phyloP scores from a whole-genome alignment of 768 basidiomycete species.

The Scleroderma bovista region DNA sequence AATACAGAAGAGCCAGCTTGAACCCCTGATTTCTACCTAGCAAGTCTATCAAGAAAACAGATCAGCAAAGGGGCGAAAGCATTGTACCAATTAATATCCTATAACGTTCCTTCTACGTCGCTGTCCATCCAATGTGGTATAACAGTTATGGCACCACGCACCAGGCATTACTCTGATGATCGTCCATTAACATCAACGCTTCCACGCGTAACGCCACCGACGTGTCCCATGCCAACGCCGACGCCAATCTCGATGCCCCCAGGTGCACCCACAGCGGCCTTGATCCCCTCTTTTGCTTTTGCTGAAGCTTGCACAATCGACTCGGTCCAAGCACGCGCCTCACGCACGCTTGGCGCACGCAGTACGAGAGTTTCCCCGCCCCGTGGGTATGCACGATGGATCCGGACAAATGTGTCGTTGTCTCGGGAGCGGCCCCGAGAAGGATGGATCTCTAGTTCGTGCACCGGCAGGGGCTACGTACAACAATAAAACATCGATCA shows the following conservation, averaged over 20 bases:
- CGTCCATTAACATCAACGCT: too few relatives aligned
- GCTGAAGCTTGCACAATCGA: conserved; percentile 27
- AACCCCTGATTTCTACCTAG: too few relatives aligned
- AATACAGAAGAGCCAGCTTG: too few relatives aligned
- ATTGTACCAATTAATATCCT: not conserved
- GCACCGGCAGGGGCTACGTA: conserved; percentile 65
- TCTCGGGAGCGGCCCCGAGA: conserved; percentile 27
- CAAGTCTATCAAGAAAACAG: too few relatives aligned
- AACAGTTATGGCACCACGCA: too few relatives aligned
- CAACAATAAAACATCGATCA: not conserved
- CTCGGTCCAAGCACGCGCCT: conserved; percentile 51
- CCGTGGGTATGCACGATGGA: conserved; percentile 62
- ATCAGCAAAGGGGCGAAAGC: not conserved
- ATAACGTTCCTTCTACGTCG: too few relatives aligned
- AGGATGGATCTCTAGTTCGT: conserved; percentile 57
- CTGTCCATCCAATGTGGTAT: too few relatives aligned
- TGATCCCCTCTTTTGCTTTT: conserved; percentile 12
- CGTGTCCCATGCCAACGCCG: not conserved
- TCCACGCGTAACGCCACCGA: not conserved
- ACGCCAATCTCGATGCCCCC: not conserved
- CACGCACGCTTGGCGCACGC: conserved; percentile 50
- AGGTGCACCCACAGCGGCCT: not conserved
- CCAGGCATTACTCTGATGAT: too few relatives aligned
- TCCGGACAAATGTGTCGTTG: conserved; percentile 66
- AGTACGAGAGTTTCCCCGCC: conserved; percentile 68